These are phyloP conservation scores for Aspergillus fischeri DNA, from an alignment of 2,329 filamentous ascomycete genomes.

Conservation along the genomic window DNA sequence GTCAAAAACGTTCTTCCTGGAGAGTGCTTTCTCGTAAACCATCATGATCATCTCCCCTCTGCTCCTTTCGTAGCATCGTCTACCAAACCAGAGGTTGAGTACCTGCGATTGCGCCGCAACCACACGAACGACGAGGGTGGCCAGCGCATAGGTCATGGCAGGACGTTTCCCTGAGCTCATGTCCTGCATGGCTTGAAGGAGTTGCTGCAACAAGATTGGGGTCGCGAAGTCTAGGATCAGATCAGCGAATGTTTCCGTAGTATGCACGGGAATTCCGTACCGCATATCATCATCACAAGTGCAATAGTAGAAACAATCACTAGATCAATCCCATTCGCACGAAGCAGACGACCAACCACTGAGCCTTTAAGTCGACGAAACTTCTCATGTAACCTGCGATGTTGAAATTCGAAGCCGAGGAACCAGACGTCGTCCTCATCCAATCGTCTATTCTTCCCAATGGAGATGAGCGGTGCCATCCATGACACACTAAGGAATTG, in stretches of 20 bases:
- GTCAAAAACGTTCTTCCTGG: slow-evolving; percentile 55
- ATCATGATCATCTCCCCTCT: slow-evolving; percentile 83
- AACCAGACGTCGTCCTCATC: slow-evolving; percentile 78
- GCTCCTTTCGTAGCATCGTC: slow-evolving; percentile 77
- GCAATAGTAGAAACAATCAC: slow-evolving; percentile 63
- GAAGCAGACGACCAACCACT: slow-evolving; percentile 64
- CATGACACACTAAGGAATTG: slow-evolving; percentile 83
- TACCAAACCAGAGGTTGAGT: slow-evolving; percentile 74
- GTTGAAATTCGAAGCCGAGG: slow-evolving; percentile 76
- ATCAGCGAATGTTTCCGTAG: slow-evolving; percentile 11
- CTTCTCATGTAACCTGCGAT: slow-evolving; percentile 66
- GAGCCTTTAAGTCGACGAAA: slow-evolving; percentile 72
- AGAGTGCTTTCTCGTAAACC: slow-evolving; percentile 73
- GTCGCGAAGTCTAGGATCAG: slow-evolving; percentile 49
- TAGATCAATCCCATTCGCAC: slow-evolving; percentile 76
- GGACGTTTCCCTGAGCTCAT: slow-evolving; percentile 48
- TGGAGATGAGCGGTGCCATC: slow-evolving; percentile 68
- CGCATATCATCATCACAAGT: slow-evolving; percentile 57
- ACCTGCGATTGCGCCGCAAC: slow-evolving; percentile 62
- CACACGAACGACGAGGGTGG: slow-evolving; percentile 60
- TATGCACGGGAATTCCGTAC: slow-evolving; percentile 29
- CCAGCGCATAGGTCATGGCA: slow-evolving; percentile 61
- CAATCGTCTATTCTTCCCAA: slow-evolving; percentile 62
- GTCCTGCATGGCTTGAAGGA: slow-evolving; percentile 64
- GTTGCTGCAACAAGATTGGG: slow-evolving; percentile 67